Conservation (phyloP, 2,329 filamentous ascomycete species). For the Fusarium sp. region DNA sequence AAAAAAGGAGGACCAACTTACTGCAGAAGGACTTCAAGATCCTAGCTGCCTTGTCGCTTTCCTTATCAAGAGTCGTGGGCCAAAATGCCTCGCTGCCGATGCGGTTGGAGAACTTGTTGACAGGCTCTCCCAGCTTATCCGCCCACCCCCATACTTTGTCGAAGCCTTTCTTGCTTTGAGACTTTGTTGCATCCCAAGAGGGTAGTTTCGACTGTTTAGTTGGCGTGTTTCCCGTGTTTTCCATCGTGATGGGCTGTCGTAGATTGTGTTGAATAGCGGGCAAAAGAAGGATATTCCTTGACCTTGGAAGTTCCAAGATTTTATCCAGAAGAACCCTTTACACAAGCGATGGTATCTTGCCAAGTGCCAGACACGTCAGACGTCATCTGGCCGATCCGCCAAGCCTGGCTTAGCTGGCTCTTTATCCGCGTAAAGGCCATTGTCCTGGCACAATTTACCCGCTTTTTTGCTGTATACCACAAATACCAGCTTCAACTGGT, state of each 20-base stretch:
- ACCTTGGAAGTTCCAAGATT: background rate
- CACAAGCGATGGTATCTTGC: background rate
- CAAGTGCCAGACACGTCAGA: constrained; percentile 10
- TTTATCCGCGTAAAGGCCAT: too few species aligned
- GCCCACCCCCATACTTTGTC: constrained; percentile 73
- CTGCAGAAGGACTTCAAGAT: constrained; percentile 88
- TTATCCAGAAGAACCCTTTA: background rate
- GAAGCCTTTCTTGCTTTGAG: constrained; percentile 71
- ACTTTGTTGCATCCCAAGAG: constrained; percentile 66
- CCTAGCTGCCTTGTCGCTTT: constrained; percentile 87
- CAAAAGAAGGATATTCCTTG: background rate
- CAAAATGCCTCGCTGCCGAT: constrained; percentile 85
- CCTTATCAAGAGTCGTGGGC: constrained; percentile 86
- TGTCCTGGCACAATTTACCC: too few species aligned
- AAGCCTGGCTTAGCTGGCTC: constrained; percentile 6
- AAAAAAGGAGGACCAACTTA: constrained; percentile 55
- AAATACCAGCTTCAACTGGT: too few species aligned
- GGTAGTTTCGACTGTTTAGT: constrained; percentile 44
- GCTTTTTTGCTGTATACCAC: too few species aligned
- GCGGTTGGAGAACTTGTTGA: constrained; percentile 83
- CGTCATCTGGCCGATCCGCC: constrained; percentile 14
- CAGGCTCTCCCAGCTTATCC: constrained; percentile 70
- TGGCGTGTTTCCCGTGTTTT: constrained; percentile 52
- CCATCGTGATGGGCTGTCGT: constrained; percentile 40
- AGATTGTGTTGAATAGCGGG: fast-evolving